phyloP scores from a whole-genome alignment of 345 rosid species.

The Clausena lansium region DNA sequence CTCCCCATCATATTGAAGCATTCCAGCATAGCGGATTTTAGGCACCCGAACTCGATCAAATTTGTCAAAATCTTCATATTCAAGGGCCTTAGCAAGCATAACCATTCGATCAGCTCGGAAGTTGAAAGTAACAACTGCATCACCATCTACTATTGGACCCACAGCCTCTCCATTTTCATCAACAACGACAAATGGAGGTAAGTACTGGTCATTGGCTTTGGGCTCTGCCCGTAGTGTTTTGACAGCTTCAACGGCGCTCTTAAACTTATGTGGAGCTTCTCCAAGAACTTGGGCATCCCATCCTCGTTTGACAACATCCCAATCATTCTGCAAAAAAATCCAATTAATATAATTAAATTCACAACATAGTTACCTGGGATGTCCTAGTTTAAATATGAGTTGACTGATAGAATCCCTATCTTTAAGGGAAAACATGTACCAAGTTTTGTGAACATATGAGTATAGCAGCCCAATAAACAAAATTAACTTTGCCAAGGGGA shows the following conservation, averaged over 20 bases:
- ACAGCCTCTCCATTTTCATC: conserved; percentile 75
- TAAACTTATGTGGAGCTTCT: conserved; percentile 91
- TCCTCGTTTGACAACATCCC: conserved; percentile 91
- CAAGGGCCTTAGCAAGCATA: conserved; percentile 96
- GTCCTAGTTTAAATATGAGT: not conserved
- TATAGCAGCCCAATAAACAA: too few species aligned
- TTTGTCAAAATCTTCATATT: conserved; percentile 80
- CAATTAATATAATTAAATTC: conserved; percentile 7
- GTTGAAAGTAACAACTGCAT: conserved; percentile 91
- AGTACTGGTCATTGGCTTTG: conserved; percentile 81
- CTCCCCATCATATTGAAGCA: conserved; percentile 99
- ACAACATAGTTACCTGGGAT: not conserved
- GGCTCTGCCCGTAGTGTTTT: conserved; percentile 68
- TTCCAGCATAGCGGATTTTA: conserved; percentile 87
- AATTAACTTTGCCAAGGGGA: too few species aligned
- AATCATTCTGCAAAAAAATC: conserved; percentile 63
- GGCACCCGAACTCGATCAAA: conserved; percentile 93
- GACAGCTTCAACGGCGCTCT: conserved; percentile 77
- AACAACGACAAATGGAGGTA: conserved; percentile 90
- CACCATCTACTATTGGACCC: conserved; percentile 90
- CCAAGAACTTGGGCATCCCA: conserved; percentile 99
- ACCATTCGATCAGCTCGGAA: conserved; percentile 97
- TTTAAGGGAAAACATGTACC: not conserved
- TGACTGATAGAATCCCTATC: not conserved
- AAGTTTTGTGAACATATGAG: not conserved